Evolutionary conservation across 2,329 filamentous ascomycete species (phyloP).

Genomic region (Pestalotiopsis sp.): DNA sequence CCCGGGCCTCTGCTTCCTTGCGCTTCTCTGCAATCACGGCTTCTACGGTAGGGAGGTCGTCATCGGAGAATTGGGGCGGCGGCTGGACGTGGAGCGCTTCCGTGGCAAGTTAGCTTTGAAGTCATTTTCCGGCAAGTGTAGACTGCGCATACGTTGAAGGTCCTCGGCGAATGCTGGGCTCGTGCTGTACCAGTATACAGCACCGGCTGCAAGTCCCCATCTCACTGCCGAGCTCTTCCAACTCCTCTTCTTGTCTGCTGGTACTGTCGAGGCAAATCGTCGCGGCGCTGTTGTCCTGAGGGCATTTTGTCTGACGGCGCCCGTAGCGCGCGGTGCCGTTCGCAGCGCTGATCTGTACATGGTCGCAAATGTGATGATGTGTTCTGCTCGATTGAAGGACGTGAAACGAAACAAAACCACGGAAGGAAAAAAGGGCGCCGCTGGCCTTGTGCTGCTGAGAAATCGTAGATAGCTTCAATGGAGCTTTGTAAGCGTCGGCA

Average conservation of each 20-base stretch:
- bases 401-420: conserved; percentile 17
- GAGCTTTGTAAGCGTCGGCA: conserved; percentile 3
- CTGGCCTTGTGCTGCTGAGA: background rate
- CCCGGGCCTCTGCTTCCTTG: conserved; percentile 43
- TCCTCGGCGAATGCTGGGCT: conserved; percentile 86
- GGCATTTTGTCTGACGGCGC: conserved; percentile 43
- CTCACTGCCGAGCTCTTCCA: conserved; percentile 79
- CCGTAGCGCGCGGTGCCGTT: conserved; percentile 48
- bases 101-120: conserved; percentile 11
- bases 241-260: conserved; percentile 70
- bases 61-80: conserved; percentile 57
- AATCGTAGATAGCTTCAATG: conserved; percentile 6
- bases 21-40: conserved; percentile 68
- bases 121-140: background rate
- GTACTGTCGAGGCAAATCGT: conserved; percentile 56
- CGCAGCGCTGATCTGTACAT: conserved; percentile 60
- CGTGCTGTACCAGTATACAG: conserved; percentile 94
- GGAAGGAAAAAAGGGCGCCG: background rate
- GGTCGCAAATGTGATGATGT: background rate
- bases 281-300: conserved; percentile 42
- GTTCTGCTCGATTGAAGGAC: conserved; percentile 5
- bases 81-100: conserved; percentile 39
- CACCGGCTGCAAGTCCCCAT: conserved; percentile 75
- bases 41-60: conserved; percentile 67
- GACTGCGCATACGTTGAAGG: conserved; percentile 63